A percentile compares a stretch with the other conserved stretches of the same genome.
Evolutionary conservation across 495 filamentous ascomycete genomes (phyloP).

Genomic region (Penicillium nucicola): DNA sequence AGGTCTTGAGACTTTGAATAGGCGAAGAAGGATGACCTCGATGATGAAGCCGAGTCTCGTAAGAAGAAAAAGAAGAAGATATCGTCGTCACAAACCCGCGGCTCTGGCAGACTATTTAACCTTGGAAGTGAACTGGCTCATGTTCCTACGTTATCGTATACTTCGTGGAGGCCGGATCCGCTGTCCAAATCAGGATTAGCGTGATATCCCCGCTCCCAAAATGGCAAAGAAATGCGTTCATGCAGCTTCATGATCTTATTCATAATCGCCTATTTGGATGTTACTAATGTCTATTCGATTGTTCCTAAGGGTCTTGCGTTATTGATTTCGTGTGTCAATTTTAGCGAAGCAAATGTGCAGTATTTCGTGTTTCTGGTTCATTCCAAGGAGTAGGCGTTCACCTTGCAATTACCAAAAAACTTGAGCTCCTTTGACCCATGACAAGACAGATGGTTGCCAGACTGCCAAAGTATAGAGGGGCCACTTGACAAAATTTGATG

Average conservation of each 20-base stretch:
- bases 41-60: not conserved
- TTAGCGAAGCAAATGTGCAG: no score
- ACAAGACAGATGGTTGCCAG: no score
- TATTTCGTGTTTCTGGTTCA: no score
- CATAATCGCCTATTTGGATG: no score
- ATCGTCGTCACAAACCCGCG: not conserved
- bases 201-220: not conserved
- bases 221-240: slow-evolving; percentile 19
- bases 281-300: no score
- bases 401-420: no score
- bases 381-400: no score
- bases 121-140: not conserved
- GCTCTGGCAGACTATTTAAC: not conserved
- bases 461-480: no score
- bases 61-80: not conserved
- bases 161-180: slow-evolving; percentile 26
- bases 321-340: no score
- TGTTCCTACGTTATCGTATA: not conserved
- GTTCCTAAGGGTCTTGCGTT: no score
- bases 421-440: no score
- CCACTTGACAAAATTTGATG: no score
- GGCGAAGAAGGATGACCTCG: not conserved
- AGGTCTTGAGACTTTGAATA: not conserved
- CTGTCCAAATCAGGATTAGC: slow-evolving; percentile 24
- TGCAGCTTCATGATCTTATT: slow-evolving; percentile 3